These are phyloP conservation scores for Scytalidium sp. DNA, from an alignment of 2,329 filamentous ascomycete genomes.

Conservation along the genomic window DNA sequence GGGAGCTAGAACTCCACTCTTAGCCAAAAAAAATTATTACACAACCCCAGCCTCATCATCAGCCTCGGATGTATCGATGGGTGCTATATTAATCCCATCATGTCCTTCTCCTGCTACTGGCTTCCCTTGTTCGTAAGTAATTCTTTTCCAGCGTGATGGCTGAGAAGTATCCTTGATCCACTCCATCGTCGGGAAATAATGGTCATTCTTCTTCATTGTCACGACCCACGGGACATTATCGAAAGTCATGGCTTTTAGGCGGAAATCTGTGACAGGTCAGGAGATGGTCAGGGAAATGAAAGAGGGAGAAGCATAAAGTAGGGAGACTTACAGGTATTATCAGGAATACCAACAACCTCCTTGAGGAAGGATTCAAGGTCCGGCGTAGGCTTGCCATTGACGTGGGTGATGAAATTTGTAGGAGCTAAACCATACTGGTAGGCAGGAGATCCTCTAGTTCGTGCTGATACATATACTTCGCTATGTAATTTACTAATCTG, in stretches of 20 bases:
- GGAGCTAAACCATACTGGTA: constrained; percentile 91
- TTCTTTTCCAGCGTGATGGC: constrained; percentile 59
- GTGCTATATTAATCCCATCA: constrained; percentile 26
- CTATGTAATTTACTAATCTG: constrained; percentile 96
- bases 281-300: constrained; percentile 9
- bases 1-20: no score
- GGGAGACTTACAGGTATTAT: constrained; percentile 75
- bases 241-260: constrained; percentile 94
- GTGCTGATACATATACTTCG: constrained; percentile 91
- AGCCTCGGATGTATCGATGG: neutral
- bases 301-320: neutral
- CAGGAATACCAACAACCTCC: constrained; percentile 82
- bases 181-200: constrained; percentile 78
- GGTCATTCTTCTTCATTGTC: constrained; percentile 99
- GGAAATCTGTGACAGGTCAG: constrained; percentile 64
- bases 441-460: constrained; percentile 77
- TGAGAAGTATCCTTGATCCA: constrained; percentile 63
- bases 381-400: constrained; percentile 83
- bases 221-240: constrained; percentile 99
- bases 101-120: constrained; percentile 49
- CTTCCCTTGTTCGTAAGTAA: constrained; percentile 58
- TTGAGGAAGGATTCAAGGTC: constrained; percentile 78
- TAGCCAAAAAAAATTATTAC: no score
- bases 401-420: constrained; percentile 96
- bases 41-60: constrained; percentile 5